A percentile compares a stretch with the other conserved stretches of the same genome.
Conservation (phyloP, 257 asterid genomes). For the Petrea volubilis region DNA sequence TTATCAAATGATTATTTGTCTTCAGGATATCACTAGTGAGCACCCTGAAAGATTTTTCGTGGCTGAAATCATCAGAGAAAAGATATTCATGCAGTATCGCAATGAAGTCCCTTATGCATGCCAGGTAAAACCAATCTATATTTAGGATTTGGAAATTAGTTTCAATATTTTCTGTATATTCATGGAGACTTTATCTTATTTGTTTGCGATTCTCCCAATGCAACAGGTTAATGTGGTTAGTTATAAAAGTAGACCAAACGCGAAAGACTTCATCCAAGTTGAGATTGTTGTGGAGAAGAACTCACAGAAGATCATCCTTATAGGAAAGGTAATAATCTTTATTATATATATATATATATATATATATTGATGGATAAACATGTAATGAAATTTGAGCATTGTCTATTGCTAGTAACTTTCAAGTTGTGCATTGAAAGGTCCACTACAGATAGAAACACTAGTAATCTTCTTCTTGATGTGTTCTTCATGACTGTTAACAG, state of each 20-base stretch:
- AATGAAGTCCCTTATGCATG: constrained; percentile 98
- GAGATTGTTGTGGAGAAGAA: constrained; percentile 92
- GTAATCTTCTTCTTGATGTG: neutral
- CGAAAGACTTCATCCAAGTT: constrained; percentile 93
- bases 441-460: neutral
- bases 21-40: constrained; percentile 93
- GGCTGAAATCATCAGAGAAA: constrained; percentile 90
- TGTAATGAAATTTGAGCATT: neutral
- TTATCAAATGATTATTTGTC: constrained; percentile 6
- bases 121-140: constrained; percentile 65
- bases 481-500: neutral
- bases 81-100: constrained; percentile 88
- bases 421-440: too few species aligned
- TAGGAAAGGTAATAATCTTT: constrained; percentile 69
- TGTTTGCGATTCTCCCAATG: constrained; percentile 9
- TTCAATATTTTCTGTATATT: constrained; percentile 15
- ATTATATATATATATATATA: too few species aligned
- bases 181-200: neutral
- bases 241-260: constrained; percentile 80
- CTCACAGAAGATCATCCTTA: constrained; percentile 89
- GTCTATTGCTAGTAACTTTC: neutral
- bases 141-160: constrained; percentile 1
- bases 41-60: constrained; percentile 98
- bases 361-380: neutral
- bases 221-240: constrained; percentile 80